Evolutionary conservation across 805 yeast genomes (phyloP), one percentile per base, ranked within the genome.

Genomic region (Brettanomyces sp.): DNA sequence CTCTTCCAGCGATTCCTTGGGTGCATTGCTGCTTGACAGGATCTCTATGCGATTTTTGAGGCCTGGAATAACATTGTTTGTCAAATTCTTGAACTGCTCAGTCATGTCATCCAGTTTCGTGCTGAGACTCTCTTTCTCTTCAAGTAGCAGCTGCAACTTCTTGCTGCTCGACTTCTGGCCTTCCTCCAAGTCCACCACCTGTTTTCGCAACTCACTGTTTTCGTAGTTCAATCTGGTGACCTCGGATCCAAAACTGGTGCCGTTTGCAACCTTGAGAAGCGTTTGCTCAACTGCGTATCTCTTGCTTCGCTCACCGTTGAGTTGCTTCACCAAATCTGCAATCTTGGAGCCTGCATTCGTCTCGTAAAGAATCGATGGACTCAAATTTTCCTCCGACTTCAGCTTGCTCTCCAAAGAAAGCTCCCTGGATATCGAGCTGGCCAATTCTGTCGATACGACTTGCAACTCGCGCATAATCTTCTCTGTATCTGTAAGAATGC

Each of bases 271-370:
- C 35, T 79, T 60, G 33, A 83, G 56, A 0, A 81, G 76, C 52
- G 82, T 80, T 50, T 83, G 90, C 54, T 85, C 93, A 28, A 87
- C 80, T 28, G 82, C 75, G 52, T 74, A 79, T 44, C 95, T 64
- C 46, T 78, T 73, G 51, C 76, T 67, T 49, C 91, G 68, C 58
- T 85, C 91, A 30, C 76, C 78, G 46, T 75, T 77, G 47, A 85
- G 58, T 49, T 75, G 73, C 40, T 74, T 76, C 37, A 81, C 74
- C 47, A 85, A 56, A 22, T 73, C 73, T 1, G 75, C 68, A 25
- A 83, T 72, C 32, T 68, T 69, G 1, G 65, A 45, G 1, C 74
- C 61, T 40, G 69, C 66, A 30, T 69, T 64, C 18, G 70, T 63
- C 9, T 66, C 45, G 41, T 65, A 66, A 12, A 53, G 22, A 28